Percentiles rank a stretch among this genome's conserved stretches.
These are phyloP conservation scores for Nicotiana obtusifolia DNA, from an alignment of 257 asterid genomes.

Conservation along the genomic window DNA sequence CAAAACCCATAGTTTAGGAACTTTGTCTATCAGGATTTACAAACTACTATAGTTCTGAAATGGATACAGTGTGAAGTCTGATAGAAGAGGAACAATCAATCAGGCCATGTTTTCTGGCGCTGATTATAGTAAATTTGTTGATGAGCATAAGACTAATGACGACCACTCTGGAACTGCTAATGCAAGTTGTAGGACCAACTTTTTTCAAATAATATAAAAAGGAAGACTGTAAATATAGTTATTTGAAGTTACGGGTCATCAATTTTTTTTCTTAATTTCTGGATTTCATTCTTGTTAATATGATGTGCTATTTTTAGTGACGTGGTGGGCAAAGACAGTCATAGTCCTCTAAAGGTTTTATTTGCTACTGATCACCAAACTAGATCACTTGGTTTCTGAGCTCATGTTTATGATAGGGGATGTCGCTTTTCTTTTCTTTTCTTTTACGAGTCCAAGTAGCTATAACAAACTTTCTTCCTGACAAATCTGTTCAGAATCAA, in stretches of 20 bases:
- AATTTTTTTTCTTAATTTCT: too few species aligned
- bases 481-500: too few species aligned
- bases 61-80: not conserved
- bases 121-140: not conserved
- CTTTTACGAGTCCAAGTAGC: not conserved
- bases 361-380: not conserved
- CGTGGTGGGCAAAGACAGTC: not conserved
- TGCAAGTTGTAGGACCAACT: not conserved
- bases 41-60: not conserved
- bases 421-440: not conserved
- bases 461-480: too few species aligned
- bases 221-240: not conserved
- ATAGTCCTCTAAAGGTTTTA: not conserved
- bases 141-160: not conserved
- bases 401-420: not conserved
- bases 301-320: not conserved
- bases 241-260: too few species aligned
- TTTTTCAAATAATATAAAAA: not conserved
- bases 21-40: not conserved
- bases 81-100: not conserved
- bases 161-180: not conserved
- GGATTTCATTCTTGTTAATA: too few species aligned
- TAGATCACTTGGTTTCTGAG: not conserved
- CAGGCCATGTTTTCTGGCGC: not conserved
- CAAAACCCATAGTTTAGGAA: not conserved